A percentile compares a stretch with the other conserved stretches of the same genome.
phyloP scores from a whole-genome alignment of 1,284 basidiomycete species.

The Xanthoconium separans region DNA sequence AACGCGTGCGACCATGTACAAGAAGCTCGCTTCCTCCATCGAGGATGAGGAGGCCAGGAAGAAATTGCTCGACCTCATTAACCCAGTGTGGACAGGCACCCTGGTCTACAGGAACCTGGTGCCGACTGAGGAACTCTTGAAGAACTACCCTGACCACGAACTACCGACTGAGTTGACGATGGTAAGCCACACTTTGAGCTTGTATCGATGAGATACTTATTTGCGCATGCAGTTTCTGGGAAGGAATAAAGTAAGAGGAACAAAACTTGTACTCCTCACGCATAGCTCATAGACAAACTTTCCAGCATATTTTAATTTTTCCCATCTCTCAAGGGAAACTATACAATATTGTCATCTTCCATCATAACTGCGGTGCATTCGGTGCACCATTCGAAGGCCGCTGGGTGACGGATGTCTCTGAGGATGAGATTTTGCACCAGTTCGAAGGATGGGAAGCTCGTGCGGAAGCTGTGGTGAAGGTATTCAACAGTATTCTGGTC shows the following conservation, averaged over 20 bases:
- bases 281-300: neutral
- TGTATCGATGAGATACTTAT: neutral
- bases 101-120: conserved; percentile 21
- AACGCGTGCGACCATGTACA: conserved; percentile 22
- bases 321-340: conserved; percentile 41
- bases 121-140: conserved; percentile 11
- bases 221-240: conserved; percentile 39
- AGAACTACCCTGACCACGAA: conserved; percentile 35
- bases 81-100: conserved; percentile 23
- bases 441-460: conserved; percentile 44
- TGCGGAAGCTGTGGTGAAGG: conserved; percentile 34
- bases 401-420: conserved; percentile 35
- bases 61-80: conserved; percentile 9
- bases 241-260: conserved; percentile 39
- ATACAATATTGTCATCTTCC: conserved; percentile 45
- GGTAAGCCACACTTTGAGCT: conserved; percentile 25
- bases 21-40: conserved; percentile 6
- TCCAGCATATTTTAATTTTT: conserved; percentile 45
- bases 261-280: neutral
- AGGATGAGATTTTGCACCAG: conserved; percentile 29
- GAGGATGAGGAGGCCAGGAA: conserved; percentile 5
- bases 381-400: conserved; percentile 36
- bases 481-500: neutral
- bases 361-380: conserved; percentile 35
- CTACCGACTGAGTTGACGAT: conserved; percentile 34